Base-by-base conservation (phyloP, 805 yeast species). In the Cyberlindnera petersonii region DNA sequence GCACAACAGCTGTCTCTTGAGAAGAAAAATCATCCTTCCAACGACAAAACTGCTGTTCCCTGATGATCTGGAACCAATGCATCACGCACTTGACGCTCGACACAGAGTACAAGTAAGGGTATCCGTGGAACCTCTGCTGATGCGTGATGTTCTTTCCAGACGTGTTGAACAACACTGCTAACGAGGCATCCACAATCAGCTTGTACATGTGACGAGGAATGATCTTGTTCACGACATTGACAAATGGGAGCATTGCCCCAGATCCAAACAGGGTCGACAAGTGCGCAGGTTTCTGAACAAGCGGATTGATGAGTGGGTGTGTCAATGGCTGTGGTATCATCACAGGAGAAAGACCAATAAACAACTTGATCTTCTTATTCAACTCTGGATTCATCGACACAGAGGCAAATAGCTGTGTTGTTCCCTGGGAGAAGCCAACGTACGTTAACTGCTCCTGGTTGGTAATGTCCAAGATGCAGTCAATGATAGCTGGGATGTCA, bases 391-490 rank as follows among this genome's bases (percentile, higher is more conserved):
- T 77, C 14, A 80, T 52, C 0, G 93, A 75, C 17, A 87, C 65
- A 9, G 94, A 72, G 0, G 95, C 96, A 59, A 89, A 81, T 29
- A 87, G 87, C 60, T 91, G 97, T 1, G 97, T 95, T 0, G 95
- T 79, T 16, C 98, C 98, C 60, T 89, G 98, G 19, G 89, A 79
- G 55, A 91, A 91, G 1, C 97, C 98, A 47, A 91, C 72, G 55
- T 87, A 89, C 1, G 79, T 74, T 26, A 89, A 60, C 14, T 61
- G 48, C 21, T 48, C 9, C 50, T 47, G 40, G 52, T 62, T 59
- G 2, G 88, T 77, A 22, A 63, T 59, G 2, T 68, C 58, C 41
- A 89, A 60, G 13, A 91, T 75, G 59, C 82, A 85, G 53, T 84
- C 81, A 24, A 91, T 77, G 5, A 86, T 72, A 55, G 83, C 78